phyloP scores from a whole-genome alignment of 805 yeast species.

The Metschnikowia baotianmanensis region DNA sequence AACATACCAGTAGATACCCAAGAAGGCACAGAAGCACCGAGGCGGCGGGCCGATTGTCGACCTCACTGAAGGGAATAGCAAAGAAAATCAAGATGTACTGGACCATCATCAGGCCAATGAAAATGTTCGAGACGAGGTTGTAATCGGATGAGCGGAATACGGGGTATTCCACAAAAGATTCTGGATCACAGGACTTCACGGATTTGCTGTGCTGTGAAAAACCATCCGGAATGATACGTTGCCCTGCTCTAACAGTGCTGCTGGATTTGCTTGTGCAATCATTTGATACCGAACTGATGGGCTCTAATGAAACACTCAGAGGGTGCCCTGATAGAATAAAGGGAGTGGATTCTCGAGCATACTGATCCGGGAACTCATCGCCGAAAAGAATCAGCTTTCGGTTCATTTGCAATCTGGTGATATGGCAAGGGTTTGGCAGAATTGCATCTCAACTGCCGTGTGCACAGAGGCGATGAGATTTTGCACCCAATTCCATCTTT shows the following conservation, averaged over 20 bases:
- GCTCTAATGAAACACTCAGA: neutral
- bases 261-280: slow-evolving; percentile 2
- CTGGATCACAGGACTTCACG: neutral
- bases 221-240: neutral
- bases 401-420: slow-evolving; percentile 1
- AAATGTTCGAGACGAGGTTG: slow-evolving; percentile 8
- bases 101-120: slow-evolving; percentile 19
- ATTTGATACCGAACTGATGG: neutral
- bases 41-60: slow-evolving; percentile 31
- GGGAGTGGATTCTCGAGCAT: neutral
- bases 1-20: slow-evolving; percentile 19
- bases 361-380: neutral
- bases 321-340: neutral
- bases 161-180: neutral
- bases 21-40: slow-evolving; percentile 20
- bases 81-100: slow-evolving; percentile 32
- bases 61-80: slow-evolving; percentile 34
- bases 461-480: neutral
- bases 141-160: slow-evolving; percentile 9
- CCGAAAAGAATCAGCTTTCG: slow-evolving; percentile 11
- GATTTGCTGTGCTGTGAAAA: neutral
- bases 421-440: neutral
- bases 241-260: neutral
- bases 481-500: neutral
- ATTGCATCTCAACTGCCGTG: neutral